Base-by-base conservation (phyloP, 768 basidiomycete species). In the Solioccasus polychromus region DNA sequence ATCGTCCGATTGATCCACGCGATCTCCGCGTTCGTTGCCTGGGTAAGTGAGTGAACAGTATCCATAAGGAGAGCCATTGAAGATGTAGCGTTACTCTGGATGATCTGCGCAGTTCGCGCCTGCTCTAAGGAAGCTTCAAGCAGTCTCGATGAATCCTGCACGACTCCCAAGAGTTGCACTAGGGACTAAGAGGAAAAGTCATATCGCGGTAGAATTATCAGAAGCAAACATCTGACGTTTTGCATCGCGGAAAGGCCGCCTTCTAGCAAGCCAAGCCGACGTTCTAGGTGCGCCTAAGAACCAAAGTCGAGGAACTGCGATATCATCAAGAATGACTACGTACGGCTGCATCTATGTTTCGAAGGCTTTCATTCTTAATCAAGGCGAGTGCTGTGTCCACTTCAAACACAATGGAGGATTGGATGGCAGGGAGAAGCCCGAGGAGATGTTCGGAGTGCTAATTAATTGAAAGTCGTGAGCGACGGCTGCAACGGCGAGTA, bases 1-100 rank as follows among this genome's bases (percentile, higher is more conserved):
- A 73, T 68, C 18, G 80, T 75, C 17, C 59, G 67, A 38, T 75
- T 78, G 43, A 83, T 72, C 45, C 68, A 70, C 42, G 70, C 64
- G 29, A 82, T 60, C 50, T 78, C 77, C 14, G 52, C 45, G 18
- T 67, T 70, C 3, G 76, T 68, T 9, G 65, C 68, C 25, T 57
- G 53, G 1, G 71, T 68, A 18, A 80, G 58, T 10, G 65, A 59
- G 8, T 64, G 50, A 20, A 82, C 52, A 0, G 66, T 60, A 18
- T 62, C 54, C 9, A 57, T 60, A 8, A 82, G 68, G 9, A 55
- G 54, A 14, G 52, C 42, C 36, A 72, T 71, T 18, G 73, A 68
- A 26, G 54, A 44, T 7, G 66, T 52, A 5, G 70, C 63, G 19
- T 71, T 63, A 23, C 49, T 53, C 44, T 80, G 79, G 25, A 64